A percentile compares a stretch with the other conserved stretches of the same genome.
phyloP scores from a whole-genome alignment of 2,329 filamentous ascomycete genomes.

The Arthrinium phaeospermum region DNA sequence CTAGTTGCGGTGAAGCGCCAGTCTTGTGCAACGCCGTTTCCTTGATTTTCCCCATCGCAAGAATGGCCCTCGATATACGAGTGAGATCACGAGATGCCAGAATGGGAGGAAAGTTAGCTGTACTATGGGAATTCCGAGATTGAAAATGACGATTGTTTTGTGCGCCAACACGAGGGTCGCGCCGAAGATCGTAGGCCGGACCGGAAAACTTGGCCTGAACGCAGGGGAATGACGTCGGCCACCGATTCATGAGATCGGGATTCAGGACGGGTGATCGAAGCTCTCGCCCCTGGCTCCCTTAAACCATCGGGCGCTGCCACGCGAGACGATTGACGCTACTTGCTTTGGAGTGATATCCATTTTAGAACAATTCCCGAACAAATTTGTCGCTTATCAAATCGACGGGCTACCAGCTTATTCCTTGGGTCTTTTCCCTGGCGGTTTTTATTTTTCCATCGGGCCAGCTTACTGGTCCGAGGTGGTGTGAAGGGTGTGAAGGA shows the following conservation, averaged over 20 bases:
- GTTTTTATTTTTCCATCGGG: not conserved
- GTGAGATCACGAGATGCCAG: constrained; percentile 1
- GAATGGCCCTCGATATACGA: not conserved
- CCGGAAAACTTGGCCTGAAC: constrained; percentile 13
- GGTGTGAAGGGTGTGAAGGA: not conserved
- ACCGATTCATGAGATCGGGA: constrained; percentile 15
- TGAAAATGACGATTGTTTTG: constrained; percentile 17
- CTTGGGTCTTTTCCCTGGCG: not conserved
- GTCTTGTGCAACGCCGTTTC: constrained; percentile 2
- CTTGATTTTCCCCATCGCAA: not conserved
- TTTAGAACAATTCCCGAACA: constrained; percentile 11
- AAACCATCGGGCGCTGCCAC: not conserved
- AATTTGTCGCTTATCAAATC: not conserved
- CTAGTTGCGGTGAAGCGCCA: not conserved
- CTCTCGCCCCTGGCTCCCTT: constrained; percentile 5
- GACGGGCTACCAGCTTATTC: not conserved
- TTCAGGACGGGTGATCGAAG: constrained; percentile 16
- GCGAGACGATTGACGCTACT: constrained; percentile 2
- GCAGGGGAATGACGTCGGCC: constrained; percentile 19
- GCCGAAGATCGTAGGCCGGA: constrained; percentile 7
- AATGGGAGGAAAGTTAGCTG: not conserved
- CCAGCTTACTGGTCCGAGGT: not conserved
- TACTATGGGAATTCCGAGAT: not conserved
- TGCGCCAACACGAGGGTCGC: constrained; percentile 16
- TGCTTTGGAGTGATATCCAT: not conserved